Base-by-base conservation (phyloP, 169 alveolate species). In the Cytauxzoon felis region DNA sequence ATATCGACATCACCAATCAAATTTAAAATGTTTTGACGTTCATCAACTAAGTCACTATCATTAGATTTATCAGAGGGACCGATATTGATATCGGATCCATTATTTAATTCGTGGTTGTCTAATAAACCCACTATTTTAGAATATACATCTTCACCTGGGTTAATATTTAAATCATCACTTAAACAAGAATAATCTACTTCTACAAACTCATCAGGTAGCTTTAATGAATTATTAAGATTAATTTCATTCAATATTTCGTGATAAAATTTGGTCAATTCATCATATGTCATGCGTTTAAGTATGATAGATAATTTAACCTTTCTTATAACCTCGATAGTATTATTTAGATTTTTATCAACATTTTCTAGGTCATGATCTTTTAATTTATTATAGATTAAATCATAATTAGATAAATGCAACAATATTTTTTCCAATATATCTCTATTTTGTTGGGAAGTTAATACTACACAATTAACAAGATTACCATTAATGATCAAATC, bases 351-450 rank as follows among this genome's bases (percentile, higher is more conserved):
- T 32, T 27, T 53, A 23, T 8, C 29, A 1, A 5, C 38, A 8
- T 57, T 2, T 54, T 51, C 65, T 29, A 66, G 21, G 33, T 66
- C 59, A 1, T 19, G 58, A 27, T 53, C 58, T 18, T 66, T 43
- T 8, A 66, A 59, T 9, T 42, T n/a, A 7, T 66, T 51, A 47
- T 40, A 66, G 0, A 66, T 58, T 11, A 52, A 66, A 11, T 51
- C 78, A 32, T 66, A 66, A 42, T 56, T 66, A n/a, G 78, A 66
- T 49, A 51, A 7, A 52, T 66, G 78, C 67, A 56, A 18, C 19
- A 66, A 42, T 5, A 66, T 54, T 1, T 60, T 57, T 30, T 66
- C 78, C 4, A 68, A 41, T 18, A 66, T 29, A 6, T 11, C 23
- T 27, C 78, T 51, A 8, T 45, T 40, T 40, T 68, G 53, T 23